A percentile compares a stretch with the other conserved stretches of the same genome.
Evolutionary conservation across 805 yeast genomes (phyloP).

Genomic region (Candida sanyiensis): DNA sequence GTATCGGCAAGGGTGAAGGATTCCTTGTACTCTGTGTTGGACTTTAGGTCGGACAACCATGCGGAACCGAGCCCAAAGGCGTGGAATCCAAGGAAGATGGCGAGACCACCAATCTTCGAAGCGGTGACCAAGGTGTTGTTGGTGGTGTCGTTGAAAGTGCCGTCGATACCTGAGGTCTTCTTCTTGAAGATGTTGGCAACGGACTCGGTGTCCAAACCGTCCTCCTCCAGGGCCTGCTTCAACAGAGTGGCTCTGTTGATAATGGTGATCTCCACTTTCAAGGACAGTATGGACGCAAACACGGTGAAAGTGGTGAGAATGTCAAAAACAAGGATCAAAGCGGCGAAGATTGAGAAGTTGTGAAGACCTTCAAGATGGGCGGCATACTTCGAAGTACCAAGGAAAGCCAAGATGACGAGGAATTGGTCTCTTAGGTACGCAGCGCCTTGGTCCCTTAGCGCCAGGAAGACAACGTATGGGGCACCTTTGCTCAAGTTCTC

Average conservation of each 20-base stretch:
- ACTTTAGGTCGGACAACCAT: slow-evolving; percentile 54
- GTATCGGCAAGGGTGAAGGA: slow-evolving; percentile 22
- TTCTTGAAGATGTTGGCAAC: slow-evolving; percentile 60
- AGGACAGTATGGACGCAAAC: slow-evolving; percentile 74
- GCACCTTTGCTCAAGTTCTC: slow-evolving; percentile 30
- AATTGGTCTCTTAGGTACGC: slow-evolving; percentile 62
- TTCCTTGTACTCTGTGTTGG: slow-evolving; percentile 21
- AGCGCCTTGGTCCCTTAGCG: slow-evolving; percentile 33
- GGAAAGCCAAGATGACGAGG: slow-evolving; percentile 64
- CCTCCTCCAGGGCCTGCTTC: slow-evolving; percentile 83
- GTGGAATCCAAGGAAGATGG: slow-evolving; percentile 56
- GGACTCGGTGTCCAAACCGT: slow-evolving; percentile 70
- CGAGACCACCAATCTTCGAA: slow-evolving; percentile 55
- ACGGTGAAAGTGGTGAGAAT: slow-evolving; percentile 70
- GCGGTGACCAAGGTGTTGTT: slow-evolving; percentile 42
- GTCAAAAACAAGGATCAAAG: slow-evolving; percentile 67
- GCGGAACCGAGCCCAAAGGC: slow-evolving; percentile 64
- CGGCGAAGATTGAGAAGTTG: slow-evolving; percentile 73
- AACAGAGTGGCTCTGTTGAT: slow-evolving; percentile 78
- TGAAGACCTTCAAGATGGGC: slow-evolving; percentile 65
- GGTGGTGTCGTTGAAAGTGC: slow-evolving; percentile 26
- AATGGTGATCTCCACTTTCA: slow-evolving; percentile 82
- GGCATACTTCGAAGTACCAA: slow-evolving; percentile 59
- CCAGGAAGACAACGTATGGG: slow-evolving; percentile 30
- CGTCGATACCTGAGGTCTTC: slow-evolving; percentile 21